Evolutionary conservation across 73 alveolate species (phyloP), one percentile per base, ranked within the genome.

Genomic region (Paramecium tetraurelia): DNA sequence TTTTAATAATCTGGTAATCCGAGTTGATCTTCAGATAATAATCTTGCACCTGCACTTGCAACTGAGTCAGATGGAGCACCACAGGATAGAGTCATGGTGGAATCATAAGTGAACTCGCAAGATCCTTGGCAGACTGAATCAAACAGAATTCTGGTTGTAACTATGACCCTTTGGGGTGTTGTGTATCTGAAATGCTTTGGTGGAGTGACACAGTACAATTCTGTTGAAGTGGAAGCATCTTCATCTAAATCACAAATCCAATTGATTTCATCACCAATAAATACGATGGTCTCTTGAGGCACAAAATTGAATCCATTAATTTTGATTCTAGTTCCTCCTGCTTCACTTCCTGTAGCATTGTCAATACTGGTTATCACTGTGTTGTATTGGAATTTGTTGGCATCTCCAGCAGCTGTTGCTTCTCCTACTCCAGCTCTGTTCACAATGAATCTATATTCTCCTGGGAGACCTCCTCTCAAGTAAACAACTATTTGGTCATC

Each of bases 381-480:
- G 5, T 48, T 43, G 16, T 80, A 80, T 31, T 48, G 16, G n/a
- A 80, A 80, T 5, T 80, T 80, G 22, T 80, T 80, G 40, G 58
- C 87, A 29, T 41, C 69, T 22, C 68, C 87, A 12, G 59, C 87
- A 1, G 87, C 68, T 3, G 87, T 38, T 14, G 87, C 58, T 36
- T 41, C 59, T 16, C 87, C 87, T 35, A 38, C 58, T 9, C 46
- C 46, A 16, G 58, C 59, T 35, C 87, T 75, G 38, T 75, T 75
- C n/a, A 75, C 87, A 0, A 29, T 41, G 4, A 36, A 35, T 21
- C 38, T 29, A 20, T 75, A 75, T 29, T 35, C 87, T 38, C 87
- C 87, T 75, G 87, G 87, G 7, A 75, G 31, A 14, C 87, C 87
- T 38, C 87, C 87, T 75, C 87, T 75, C 41, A 75, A 75, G 35